A percentile compares a stretch with the other conserved stretches of the same genome.
Evolutionary conservation across 2,329 filamentous ascomycete genomes (phyloP).

Genomic region (Diaporthe nobilis): DNA sequence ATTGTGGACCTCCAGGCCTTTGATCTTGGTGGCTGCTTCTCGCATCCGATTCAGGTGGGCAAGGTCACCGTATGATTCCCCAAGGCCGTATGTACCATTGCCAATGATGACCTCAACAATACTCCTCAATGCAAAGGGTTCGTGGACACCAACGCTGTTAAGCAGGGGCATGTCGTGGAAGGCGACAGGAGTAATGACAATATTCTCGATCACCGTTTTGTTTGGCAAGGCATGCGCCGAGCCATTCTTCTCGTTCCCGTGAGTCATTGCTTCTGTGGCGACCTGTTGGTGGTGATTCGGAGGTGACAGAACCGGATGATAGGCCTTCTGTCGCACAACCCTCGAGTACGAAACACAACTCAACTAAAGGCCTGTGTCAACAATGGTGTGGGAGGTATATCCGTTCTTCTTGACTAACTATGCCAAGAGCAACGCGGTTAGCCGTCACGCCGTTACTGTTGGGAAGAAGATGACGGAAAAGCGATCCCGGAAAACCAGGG

Average conservation of each 20-base stretch:
- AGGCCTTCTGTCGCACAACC: neutral
- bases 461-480: slow-evolving; percentile 3
- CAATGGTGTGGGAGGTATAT: neutral
- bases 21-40: slow-evolving; percentile 50
- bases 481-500: neutral
- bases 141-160: slow-evolving; percentile 60
- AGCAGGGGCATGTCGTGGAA: slow-evolving; percentile 61
- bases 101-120: slow-evolving; percentile 55
- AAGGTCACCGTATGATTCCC: slow-evolving; percentile 58
- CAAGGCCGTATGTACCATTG: slow-evolving; percentile 54
- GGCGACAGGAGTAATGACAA: slow-evolving; percentile 59
- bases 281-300: neutral
- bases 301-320: neutral
- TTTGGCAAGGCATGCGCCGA: neutral
- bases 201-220: slow-evolving; percentile 50
- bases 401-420: too few species aligned
- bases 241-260: neutral
- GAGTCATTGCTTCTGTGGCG: neutral
- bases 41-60: slow-evolving; percentile 53
- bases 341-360: neutral
- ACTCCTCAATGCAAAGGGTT: slow-evolving; percentile 58
- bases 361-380: neutral
- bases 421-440: neutral
- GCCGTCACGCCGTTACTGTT: neutral
- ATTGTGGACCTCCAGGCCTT: slow-evolving; percentile 49